Base-by-base conservation (phyloP, 2,329 filamentous ascomycete genomes). In the Alternaria consortialis region DNA sequence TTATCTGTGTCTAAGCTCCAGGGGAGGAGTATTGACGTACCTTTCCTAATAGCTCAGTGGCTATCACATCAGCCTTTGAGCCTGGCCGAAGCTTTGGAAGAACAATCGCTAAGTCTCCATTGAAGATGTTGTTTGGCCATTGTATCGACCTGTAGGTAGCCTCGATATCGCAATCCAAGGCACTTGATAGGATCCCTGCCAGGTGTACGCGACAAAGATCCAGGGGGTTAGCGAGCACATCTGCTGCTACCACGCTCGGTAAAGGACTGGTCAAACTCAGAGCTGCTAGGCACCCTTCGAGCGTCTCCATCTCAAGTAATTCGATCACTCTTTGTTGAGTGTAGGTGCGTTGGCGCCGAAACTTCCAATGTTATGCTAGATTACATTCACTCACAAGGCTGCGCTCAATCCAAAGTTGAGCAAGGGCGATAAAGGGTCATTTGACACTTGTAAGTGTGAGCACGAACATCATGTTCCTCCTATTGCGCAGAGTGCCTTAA, bases 91-190 rank as follows among this genome's bases (percentile, higher is more conserved):
- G 66, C 48, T 60, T 74, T 0, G 76, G 75, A 3, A 78, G 37
- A 0, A 69, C 64, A 3, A 77, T 64, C 0, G 67, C 54, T 0
- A 78, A 56, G 31, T 77, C 76, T 2, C 76, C 74, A 23, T 72
- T 69, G 51, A 58, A 67, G n/a, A 75, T 71, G 43, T 74, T 74
- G 32, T 72, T 75, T 5, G 76, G 69, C 67, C 67, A 72, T 53
- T 73, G 67, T 13, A 77, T 73, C 0, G 72, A 70, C 4, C 54
- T 69, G 53, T 69, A 75, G 0, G 73, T 73, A n/a, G 29, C 46
- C 2, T 59, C 44, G 2, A 59, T 42, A 9, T 73, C 62, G 34
- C 68, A 69, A 2, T 61, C 62, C 1, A 66, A 25, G 2, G 73
- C 47, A 1, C 32, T 44, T 7, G 56, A 56, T 2, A 77, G 58